Evolutionary conservation across 2,329 filamentous ascomycete genomes (phyloP).

Genomic region (Fusarium caatingaense): DNA sequence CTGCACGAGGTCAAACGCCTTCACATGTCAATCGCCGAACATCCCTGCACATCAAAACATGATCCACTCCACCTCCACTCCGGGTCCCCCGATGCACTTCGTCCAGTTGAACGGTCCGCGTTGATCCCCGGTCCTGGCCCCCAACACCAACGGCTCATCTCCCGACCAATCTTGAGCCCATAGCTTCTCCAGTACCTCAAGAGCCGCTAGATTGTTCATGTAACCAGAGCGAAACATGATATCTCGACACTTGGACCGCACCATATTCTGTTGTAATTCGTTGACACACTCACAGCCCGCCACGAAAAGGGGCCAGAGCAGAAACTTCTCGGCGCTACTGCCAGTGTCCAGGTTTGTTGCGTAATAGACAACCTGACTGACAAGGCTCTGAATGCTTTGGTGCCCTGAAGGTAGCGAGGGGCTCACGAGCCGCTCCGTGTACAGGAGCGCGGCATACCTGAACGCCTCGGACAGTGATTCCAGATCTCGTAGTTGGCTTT

Average conservation of each 20-base stretch:
- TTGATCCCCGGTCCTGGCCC: slow-evolving; percentile 51
- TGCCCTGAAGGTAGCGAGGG: slow-evolving; percentile 78
- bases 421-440: slow-evolving; percentile 86
- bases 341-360: slow-evolving; percentile 81
- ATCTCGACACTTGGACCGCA: slow-evolving; percentile 83
- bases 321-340: slow-evolving; percentile 82
- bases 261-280: slow-evolving; percentile 79
- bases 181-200: slow-evolving; percentile 86
- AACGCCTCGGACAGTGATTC: slow-evolving; percentile 89
- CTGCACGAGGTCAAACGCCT: slow-evolving; percentile 17
- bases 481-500: slow-evolving; percentile 77
- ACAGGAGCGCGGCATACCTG: slow-evolving; percentile 87
- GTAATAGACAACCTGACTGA: slow-evolving; percentile 85
- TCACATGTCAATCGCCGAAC: slow-evolving; percentile 35
- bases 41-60: slow-evolving; percentile 63
- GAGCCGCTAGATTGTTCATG: slow-evolving; percentile 88
- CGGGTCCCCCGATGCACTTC: slow-evolving; percentile 66
- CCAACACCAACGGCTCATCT: slow-evolving; percentile 51
- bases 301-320: slow-evolving; percentile 94
- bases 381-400: slow-evolving; percentile 83
- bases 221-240: slow-evolving; percentile 92
- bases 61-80: slow-evolving; percentile 72
- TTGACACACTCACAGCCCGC: slow-evolving; percentile 90
- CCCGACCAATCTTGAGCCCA: slow-evolving; percentile 72
- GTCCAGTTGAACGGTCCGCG: slow-evolving; percentile 69